Evolutionary conservation across 495 filamentous ascomycete species (phyloP).

Genomic region (Gamarada debralockiae): DNA sequence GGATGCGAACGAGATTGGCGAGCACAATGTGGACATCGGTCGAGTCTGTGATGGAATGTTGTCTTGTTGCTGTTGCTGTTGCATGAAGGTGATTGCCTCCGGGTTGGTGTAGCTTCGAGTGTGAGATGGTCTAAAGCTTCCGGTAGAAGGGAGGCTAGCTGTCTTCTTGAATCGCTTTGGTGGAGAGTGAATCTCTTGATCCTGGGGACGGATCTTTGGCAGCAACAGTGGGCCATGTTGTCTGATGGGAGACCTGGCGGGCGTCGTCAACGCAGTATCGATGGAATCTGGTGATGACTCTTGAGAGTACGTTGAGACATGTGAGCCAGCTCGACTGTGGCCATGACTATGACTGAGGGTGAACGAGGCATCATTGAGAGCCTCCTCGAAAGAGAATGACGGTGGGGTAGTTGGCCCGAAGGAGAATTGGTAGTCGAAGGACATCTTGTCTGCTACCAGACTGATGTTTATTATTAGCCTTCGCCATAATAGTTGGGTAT

Average conservation of each 20-base stretch:
- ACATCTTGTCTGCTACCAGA: slow-evolving; percentile 40
- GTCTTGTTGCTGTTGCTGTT: slow-evolving; percentile 32
- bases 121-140: slow-evolving; percentile 43
- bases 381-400: slow-evolving; percentile 25
- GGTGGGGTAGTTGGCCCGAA: slow-evolving; percentile 45
- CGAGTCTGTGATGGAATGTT: slow-evolving; percentile 25
- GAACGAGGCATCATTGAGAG: slow-evolving; percentile 40
- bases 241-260: slow-evolving; percentile 66
- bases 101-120: slow-evolving; percentile 66
- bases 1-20: slow-evolving; percentile 60
- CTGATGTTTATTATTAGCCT: slow-evolving; percentile 11
- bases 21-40: slow-evolving; percentile 51
- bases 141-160: not conserved
- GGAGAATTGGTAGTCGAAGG: slow-evolving; percentile 53
- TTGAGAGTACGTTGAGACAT: slow-evolving; percentile 55
- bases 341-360: slow-evolving; percentile 3
- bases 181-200: slow-evolving; percentile 59
- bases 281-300: slow-evolving; percentile 69
- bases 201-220: slow-evolving; percentile 83
- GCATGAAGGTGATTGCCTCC: slow-evolving; percentile 49
- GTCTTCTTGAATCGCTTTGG: slow-evolving; percentile 23
- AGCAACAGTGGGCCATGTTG: slow-evolving; percentile 79
- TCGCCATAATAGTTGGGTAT: slow-evolving; percentile 11
- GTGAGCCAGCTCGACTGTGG: slow-evolving; percentile 40
- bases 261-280: slow-evolving; percentile 69